Evolutionary conservation across 345 rosid species (phyloP).

Genomic region (Combretum micranthum): DNA sequence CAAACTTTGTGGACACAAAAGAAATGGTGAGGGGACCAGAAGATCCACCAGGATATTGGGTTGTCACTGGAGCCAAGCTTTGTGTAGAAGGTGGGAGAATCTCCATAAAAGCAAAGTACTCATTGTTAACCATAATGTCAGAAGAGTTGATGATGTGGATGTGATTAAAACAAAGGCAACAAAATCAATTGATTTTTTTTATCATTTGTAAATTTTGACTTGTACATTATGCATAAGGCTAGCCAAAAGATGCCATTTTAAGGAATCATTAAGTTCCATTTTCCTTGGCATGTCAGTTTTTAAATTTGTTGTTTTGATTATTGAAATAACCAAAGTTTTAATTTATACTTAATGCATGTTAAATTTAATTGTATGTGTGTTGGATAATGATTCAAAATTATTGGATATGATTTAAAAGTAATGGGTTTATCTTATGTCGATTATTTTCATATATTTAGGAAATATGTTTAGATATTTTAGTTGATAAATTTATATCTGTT

Average conservation of each 20-base stretch:
- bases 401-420: no score
- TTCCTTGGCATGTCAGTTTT: no score
- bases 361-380: no score
- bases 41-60: constrained; percentile 91
- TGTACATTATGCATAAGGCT: constrained; percentile 2
- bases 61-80: constrained; percentile 89
- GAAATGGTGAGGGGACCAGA: constrained; percentile 91
- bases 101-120: constrained; percentile 73
- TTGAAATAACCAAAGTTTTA: no score
- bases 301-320: no score
- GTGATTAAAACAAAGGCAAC: constrained; percentile 12
- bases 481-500: no score
- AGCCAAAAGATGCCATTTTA: not conserved
- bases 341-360: no score
- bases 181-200: constrained; percentile 2
- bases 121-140: constrained; percentile 66
- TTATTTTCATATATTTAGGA: no score
- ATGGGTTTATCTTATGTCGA: no score
- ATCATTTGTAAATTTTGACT: constrained; percentile 17
- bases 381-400: no score
- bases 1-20: constrained; percentile 76
- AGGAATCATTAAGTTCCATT: no score
- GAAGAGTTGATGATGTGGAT: constrained; percentile 64
- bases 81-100: constrained; percentile 67
- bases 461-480: no score